These are phyloP conservation scores for Moricandia moricandioides DNA, from an alignment of 345 rosid species.

Conservation along the genomic window DNA sequence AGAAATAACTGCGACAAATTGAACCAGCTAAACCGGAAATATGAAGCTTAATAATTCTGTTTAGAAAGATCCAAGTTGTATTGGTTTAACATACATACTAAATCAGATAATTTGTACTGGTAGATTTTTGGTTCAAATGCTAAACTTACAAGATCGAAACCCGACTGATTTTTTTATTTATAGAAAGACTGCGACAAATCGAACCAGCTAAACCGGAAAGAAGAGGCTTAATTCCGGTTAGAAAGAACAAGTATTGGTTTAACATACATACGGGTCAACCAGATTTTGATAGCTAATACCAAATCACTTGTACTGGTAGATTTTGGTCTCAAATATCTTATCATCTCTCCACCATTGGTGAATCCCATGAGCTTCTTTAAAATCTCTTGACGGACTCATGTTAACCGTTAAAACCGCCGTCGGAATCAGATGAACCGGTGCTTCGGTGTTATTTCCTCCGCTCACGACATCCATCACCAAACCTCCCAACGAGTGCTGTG, in stretches of 20 bases:
- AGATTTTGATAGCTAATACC: not conserved
- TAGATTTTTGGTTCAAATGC: too few species aligned
- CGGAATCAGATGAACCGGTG: constrained; percentile 73
- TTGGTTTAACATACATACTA: too few species aligned
- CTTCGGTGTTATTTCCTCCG: constrained; percentile 52
- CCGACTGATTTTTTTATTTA: too few species aligned
- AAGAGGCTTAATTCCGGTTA: not conserved
- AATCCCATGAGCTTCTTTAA: constrained; percentile 81
- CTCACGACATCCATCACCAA: constrained; percentile 49
- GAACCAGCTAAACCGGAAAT: constrained; percentile 11
- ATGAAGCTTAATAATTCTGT: not conserved
- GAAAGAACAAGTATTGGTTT: not conserved
- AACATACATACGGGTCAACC: constrained; percentile 6
- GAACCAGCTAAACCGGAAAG: constrained; percentile 6
- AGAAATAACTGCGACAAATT: not conserved
- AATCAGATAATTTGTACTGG: too few species aligned
- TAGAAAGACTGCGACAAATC: not conserved
- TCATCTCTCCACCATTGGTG: constrained; percentile 93
- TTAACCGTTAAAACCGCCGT: constrained; percentile 63
- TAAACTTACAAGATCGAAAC: too few species aligned
- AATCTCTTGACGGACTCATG: constrained; percentile 41
- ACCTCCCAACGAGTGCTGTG: constrained; percentile 66
- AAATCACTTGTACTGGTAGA: constrained; percentile 50
- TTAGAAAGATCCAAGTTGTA: not conserved
- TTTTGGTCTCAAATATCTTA: constrained; percentile 46